These are phyloP conservation scores for Phytopythium helicoides DNA, from an alignment of 352 stramenopile genomes.

Conservation along the genomic window DNA sequence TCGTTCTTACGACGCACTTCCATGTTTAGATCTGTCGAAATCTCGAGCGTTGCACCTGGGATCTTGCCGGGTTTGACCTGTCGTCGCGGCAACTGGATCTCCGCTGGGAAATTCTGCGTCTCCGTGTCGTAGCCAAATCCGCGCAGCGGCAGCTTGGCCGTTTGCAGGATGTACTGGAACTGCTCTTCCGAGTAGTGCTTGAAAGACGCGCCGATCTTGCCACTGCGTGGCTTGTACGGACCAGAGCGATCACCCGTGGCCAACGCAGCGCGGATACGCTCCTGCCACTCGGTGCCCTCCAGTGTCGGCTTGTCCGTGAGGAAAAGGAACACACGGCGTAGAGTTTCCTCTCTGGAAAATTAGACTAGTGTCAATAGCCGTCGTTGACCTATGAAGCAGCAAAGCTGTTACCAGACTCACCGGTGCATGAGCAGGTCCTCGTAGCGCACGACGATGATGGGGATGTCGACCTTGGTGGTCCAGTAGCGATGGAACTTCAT, in stretches of 20 bases:
- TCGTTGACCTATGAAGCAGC: too few relatives aligned
- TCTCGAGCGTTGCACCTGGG: slow-evolving; percentile 41
- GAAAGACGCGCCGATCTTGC: slow-evolving; percentile 85
- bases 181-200: slow-evolving; percentile 80
- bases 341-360: slow-evolving; percentile 65
- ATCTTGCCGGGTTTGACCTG: slow-evolving; percentile 75
- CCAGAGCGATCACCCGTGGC: slow-evolving; percentile 56
- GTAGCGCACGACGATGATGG: slow-evolving; percentile 91
- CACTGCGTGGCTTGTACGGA: slow-evolving; percentile 80
- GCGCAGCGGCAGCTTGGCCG: slow-evolving; percentile 68
- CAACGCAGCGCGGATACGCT: slow-evolving; percentile 63
- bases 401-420: too few relatives aligned
- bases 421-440: slow-evolving; percentile 88
- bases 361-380: too few relatives aligned
- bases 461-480: slow-evolving; percentile 86
- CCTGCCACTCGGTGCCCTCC: slow-evolving; percentile 77
- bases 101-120: slow-evolving; percentile 72
- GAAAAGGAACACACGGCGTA: slow-evolving; percentile 83
- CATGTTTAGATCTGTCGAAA: slow-evolving; percentile 55
- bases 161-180: slow-evolving; percentile 81
- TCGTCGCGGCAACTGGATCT: slow-evolving; percentile 69
- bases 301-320: slow-evolving; percentile 52
- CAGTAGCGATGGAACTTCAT: slow-evolving; percentile 92
- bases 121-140: slow-evolving; percentile 86
- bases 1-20: slow-evolving; percentile 83